Evolutionary conservation across 2,329 filamentous ascomycete genomes (phyloP).

Genomic region (Chrysosporium queenslandicum): DNA sequence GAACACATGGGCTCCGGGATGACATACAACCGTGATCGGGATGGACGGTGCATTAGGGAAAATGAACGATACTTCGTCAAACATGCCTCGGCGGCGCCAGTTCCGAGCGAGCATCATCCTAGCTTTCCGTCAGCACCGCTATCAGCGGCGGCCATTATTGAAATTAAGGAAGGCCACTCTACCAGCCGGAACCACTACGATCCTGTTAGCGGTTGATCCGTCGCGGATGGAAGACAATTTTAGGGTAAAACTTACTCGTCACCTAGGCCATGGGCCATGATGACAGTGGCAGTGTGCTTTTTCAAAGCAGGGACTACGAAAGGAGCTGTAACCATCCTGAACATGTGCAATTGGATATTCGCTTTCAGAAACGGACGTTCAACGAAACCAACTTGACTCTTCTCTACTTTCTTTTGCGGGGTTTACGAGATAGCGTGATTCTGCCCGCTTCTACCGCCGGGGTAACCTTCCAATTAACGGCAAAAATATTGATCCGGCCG

Average conservation of each 20-base stretch:
- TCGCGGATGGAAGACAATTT: neutral
- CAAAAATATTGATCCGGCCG: too few species aligned
- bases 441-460: too few species aligned
- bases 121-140: neutral
- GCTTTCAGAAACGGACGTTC: neutral
- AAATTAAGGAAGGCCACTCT: too few species aligned
- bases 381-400: neutral
- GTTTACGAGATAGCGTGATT: too few species aligned
- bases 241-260: constrained; percentile 53
- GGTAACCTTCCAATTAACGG: too few species aligned
- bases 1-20: too few species aligned
- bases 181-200: constrained; percentile 42
- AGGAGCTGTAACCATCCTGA: constrained; percentile 33
- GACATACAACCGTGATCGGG: constrained; percentile 69
- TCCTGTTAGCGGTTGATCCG: constrained; percentile 9
- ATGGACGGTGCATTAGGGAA: constrained; percentile 83
- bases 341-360: neutral
- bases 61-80: constrained; percentile 86
- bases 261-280: constrained; percentile 85
- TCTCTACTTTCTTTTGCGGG: too few species aligned
- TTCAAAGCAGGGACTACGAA: constrained; percentile 69
- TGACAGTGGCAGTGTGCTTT: constrained; percentile 86
- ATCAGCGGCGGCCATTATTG: neutral
- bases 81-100: constrained; percentile 67
- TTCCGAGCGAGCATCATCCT: constrained; percentile 72